These are phyloP conservation scores for Effrenium voratum DNA, from an alignment of 73 alveolate species.

Conservation along the genomic window DNA sequence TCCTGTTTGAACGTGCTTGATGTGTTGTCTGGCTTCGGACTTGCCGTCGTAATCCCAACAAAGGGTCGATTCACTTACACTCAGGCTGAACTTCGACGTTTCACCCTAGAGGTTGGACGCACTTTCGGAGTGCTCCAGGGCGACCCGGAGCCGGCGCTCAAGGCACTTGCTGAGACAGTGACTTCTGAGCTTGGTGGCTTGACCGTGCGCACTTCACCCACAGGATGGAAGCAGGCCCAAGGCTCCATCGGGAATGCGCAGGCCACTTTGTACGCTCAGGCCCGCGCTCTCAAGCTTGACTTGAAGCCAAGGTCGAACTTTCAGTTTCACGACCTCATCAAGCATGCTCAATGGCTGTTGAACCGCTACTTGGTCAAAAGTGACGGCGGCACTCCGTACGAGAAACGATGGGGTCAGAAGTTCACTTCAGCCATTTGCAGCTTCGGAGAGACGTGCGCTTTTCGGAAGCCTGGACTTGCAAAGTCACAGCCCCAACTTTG, in stretches of 20 bases:
- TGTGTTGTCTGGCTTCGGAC: neutral
- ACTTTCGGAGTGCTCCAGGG: neutral
- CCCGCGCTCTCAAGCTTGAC: constrained; percentile 6
- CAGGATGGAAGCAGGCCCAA: constrained; percentile 47
- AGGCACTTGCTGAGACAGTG: neutral
- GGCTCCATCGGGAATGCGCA: no score
- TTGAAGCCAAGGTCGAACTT: neutral
- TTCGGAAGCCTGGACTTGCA: neutral
- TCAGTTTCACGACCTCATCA: neutral
- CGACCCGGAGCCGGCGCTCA: constrained; percentile 30
- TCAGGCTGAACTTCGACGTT: no score
- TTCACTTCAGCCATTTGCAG: neutral
- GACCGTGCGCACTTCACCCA: no score
- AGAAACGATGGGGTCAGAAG: constrained; percentile 2
- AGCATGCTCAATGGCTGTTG: constrained; percentile 23
- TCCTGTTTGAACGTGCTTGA: neutral
- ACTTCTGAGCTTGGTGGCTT: neutral
- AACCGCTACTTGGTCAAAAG: neutral
- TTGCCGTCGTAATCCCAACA: neutral
- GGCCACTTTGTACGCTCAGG: neutral
- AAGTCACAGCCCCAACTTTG: neutral
- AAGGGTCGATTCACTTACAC: neutral
- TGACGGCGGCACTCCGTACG: constrained; percentile 1
- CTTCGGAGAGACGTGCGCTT: neutral
- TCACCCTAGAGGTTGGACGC: constrained; percentile 17